Evolutionary conservation across 768 basidiomycete genomes (phyloP).

Genomic region (Mycena rebaudengoi): DNA sequence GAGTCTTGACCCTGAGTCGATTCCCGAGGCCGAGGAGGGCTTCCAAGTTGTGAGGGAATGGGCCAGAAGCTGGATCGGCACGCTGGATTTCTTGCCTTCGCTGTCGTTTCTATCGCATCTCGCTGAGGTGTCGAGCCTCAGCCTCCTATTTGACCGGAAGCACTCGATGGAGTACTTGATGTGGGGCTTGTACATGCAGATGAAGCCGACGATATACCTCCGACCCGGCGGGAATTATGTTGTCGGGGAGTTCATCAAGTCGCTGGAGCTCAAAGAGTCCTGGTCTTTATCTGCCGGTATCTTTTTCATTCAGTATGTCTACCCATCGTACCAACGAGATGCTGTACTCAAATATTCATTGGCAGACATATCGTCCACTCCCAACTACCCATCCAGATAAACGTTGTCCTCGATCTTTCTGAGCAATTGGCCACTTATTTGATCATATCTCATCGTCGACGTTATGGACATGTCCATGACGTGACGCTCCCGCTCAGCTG

Average conservation of each 20-base stretch:
- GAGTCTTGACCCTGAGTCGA: constrained; percentile 41
- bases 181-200: constrained; percentile 39
- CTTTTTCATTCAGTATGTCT: constrained; percentile 49
- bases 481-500: constrained; percentile 64
- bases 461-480: constrained; percentile 45
- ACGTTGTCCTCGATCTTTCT: constrained; percentile 58
- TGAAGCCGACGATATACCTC: constrained; percentile 27
- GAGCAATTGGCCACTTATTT: constrained; percentile 56
- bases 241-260: constrained; percentile 40
- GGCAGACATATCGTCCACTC: constrained; percentile 57
- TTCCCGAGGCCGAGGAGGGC: constrained; percentile 49
- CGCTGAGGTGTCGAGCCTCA: constrained; percentile 45
- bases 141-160: constrained; percentile 46
- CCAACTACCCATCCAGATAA: constrained; percentile 50
- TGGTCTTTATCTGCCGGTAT: constrained; percentile 45
- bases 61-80: constrained; percentile 51
- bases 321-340: not conserved
- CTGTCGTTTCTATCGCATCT: constrained; percentile 51
- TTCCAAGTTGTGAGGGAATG: constrained; percentile 53
- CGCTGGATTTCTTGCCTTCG: constrained; percentile 32
- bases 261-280: constrained; percentile 36
- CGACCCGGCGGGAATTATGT: constrained; percentile 24
- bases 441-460: constrained; percentile 44
- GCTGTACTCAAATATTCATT: not conserved
- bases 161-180: constrained; percentile 44